Evolutionary conservation across 2,329 filamentous ascomycete species (phyloP), one percentile per base, ranked within the genome.

Genomic region (Pseudogymnoascus sp.): DNA sequence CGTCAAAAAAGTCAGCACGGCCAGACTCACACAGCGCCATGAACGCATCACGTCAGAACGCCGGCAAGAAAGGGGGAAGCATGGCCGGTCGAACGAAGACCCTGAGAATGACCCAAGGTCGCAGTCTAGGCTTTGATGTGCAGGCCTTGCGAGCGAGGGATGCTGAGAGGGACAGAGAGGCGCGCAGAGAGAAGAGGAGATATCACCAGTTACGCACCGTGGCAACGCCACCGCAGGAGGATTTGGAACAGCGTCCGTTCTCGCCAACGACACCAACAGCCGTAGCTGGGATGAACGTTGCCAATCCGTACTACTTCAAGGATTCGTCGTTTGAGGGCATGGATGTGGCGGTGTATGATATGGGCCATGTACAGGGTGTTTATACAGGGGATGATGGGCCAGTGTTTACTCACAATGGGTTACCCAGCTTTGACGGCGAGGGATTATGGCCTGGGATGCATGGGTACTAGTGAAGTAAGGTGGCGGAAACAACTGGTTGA

Each of bases 281-380:
- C 70, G 72, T 14, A 71, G 71, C 63, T 11, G 50, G 50, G 28
- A 56, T 56, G 50, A 56, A 56, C 28, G 50, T 56, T 16, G 65
- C 47, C 67, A 66, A 12, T 69, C 67, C 60, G 67, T 67, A 63
- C 59, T 66, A 64, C 40, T 62, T 47, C 25, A 70, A 69, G 62
- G 23, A 31, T 14, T 66, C 70, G 40, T 59, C 61, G 23, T 61
- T 66, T 25, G 68, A 70, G 7, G 37, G 61, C 31, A 63, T 66
- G n/a, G 70, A 65, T 21, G 68, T 70, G 11, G 65, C 68, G 10
- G 37, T 67, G 53, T 69, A 65, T 62, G 63, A 50, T 8, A 59
- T 72, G 16, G 66, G 69, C 40, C 67, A 69, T 62, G 67, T 70
- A 8, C 69, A 70, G 56, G 70, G 69, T 11, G 69, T 70, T 12